Evolutionary conservation across 73 alveolate genomes (phyloP).

Genomic region (Tetrahymena malaccensis): DNA sequence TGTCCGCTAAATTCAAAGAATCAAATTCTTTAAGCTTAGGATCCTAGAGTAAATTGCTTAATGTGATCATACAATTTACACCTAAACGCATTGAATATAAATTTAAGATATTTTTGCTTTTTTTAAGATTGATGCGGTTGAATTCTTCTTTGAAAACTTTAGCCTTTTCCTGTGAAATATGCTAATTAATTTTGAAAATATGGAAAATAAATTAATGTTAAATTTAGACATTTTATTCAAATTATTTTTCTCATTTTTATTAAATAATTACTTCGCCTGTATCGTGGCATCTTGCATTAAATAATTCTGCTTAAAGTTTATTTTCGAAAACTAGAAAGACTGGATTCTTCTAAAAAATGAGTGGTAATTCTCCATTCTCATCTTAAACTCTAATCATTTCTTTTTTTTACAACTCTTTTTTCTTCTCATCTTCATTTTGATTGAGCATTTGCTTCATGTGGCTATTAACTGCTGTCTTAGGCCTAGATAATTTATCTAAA

Average conservation of each 20-base stretch:
- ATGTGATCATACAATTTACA: slow-evolving; percentile 80
- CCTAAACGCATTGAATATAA: slow-evolving; percentile 85
- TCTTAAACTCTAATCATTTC: not conserved
- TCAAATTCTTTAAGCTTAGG: slow-evolving; percentile 43
- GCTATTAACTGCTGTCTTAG: not conserved
- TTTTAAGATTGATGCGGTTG: slow-evolving; percentile 73
- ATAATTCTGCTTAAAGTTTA: slow-evolving; percentile 65
- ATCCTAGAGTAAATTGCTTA: slow-evolving; percentile 70
- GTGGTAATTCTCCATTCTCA: slow-evolving; percentile 7
- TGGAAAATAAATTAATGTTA: slow-evolving; percentile 3
- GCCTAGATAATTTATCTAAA: not conserved
- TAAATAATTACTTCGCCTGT: slow-evolving; percentile 58
- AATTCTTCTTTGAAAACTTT: slow-evolving; percentile 87
- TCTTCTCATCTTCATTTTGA: not conserved
- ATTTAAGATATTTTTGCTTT: slow-evolving; percentile 64
- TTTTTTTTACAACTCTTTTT: not conserved
- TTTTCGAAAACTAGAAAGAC: slow-evolving; percentile 65
- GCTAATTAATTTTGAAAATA: not conserved
- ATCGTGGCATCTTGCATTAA: slow-evolving; percentile 83
- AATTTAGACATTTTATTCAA: not conserved
- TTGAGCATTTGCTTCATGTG: not conserved
- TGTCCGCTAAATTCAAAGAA: slow-evolving; percentile 87
- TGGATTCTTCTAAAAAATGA: slow-evolving; percentile 43
- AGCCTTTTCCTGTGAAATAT: slow-evolving; percentile 55
- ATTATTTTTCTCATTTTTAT: not conserved